Evolutionary conservation across 1,284 basidiomycete species (phyloP), one percentile per base, ranked within the genome.

Genomic region (Dichomitus squalens): DNA sequence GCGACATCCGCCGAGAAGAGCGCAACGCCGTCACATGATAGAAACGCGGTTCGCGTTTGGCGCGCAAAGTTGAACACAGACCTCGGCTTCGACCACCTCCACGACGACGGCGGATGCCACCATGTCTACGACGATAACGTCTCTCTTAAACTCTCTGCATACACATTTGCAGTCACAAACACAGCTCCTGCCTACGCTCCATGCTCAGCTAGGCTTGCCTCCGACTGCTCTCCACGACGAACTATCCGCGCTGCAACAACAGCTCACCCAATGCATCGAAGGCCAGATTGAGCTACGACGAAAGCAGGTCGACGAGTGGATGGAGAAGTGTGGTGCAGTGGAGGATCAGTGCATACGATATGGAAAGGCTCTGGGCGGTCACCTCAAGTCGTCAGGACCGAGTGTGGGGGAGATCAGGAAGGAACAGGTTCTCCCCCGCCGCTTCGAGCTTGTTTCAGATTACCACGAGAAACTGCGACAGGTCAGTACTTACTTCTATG

Each of bases 111-210:
- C 65, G 41, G 21, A 50, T 53, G 64, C 63, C 49, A 62, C 40
- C 41, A 66, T 65, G 66, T 66, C 67, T 52, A 69, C 68, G 39
- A 67, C 68, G 23, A 74, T 76, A 29, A 88, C 87, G 47, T 78
- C 87, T 9, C 77, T 92, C 8, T 77, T 92, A 7, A 84, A 88
- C 69, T 87, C 88, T n/a, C 72, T 93, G 23, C 90, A 92, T 63
- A 82, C 85, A 11, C 87, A 90, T 68, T 75, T 93, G 2, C 88
- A 88, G 69, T 76, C 85, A 2, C 90, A 92, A 72, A 91, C 88
- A 0, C 83, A 87, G 63, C 76, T 90, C 16, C 75, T 93, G 9
- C 91, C 91, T 6, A 84, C 85, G 5, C 76, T 93, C 5, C 89
- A 92, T 66, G 71, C 74, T 12, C 77, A 79, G 62, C 87, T 93